phyloP scores from a whole-genome alignment of 2,329 filamentous ascomycete species.

The Malbranchea cinnamomea region DNA sequence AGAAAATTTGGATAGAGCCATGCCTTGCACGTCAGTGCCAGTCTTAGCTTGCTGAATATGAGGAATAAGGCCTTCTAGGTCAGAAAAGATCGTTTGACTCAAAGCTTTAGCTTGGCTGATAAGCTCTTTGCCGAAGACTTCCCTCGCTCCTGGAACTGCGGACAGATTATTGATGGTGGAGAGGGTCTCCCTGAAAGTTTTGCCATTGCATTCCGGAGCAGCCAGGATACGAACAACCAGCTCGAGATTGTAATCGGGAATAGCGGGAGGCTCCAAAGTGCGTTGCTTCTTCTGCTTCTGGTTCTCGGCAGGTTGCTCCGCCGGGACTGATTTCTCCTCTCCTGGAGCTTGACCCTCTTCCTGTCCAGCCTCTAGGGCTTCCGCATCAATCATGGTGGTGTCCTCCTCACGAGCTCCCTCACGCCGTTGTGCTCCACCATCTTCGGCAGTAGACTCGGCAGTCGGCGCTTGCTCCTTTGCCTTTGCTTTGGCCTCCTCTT shows the following conservation, averaged over 20 bases:
- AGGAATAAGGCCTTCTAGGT: constrained; percentile 69
- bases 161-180: constrained; percentile 98
- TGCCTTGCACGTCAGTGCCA: constrained; percentile 86
- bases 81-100: constrained; percentile 68
- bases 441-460: constrained; percentile 11
- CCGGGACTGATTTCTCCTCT: constrained; percentile 11
- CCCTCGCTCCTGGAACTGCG: constrained; percentile 76
- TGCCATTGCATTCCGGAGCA: constrained; percentile 87
- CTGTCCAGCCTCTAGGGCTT: constrained; percentile 17
- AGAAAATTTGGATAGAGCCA: constrained; percentile 89
- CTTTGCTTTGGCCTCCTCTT: constrained; percentile 27
- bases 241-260: constrained; percentile 78
- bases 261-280: constrained; percentile 61
- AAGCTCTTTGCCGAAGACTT: constrained; percentile 83
- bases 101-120: constrained; percentile 73
- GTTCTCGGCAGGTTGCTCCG: constrained; percentile 28
- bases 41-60: constrained; percentile 77
- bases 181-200: constrained; percentile 94
- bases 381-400: constrained; percentile 24
- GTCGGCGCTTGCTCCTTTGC: constrained; percentile 18
- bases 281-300: constrained; percentile 44
- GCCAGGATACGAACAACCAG: constrained; percentile 95
- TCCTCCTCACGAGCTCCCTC: constrained; percentile 17
- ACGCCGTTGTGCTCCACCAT: constrained; percentile 16
- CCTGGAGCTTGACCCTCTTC: constrained; percentile 30